Conservation (phyloP, 352 stramenopile species). For the Globisporangium cylindrosporum region DNA sequence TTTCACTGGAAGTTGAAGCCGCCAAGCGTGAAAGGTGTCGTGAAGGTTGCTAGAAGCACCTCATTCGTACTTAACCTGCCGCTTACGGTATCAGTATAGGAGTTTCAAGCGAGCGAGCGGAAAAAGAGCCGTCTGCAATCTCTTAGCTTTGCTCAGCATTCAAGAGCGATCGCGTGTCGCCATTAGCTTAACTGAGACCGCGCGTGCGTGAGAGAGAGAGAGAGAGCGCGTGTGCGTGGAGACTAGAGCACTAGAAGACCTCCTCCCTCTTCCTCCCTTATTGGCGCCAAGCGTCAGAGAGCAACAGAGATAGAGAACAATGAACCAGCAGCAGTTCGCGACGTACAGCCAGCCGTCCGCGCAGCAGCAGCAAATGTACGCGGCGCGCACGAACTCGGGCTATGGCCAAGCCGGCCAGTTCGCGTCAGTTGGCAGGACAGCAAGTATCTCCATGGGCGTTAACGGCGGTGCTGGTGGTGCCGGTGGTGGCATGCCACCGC, state of each 20-base stretch:
- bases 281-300: background rate
- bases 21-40: background rate
- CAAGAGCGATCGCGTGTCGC: background rate
- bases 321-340: constrained; percentile 60
- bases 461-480: background rate
- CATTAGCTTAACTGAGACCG: background rate
- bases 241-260: background rate
- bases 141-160: background rate
- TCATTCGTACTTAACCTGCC: background rate
- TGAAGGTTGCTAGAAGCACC: background rate
- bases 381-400: constrained; percentile 31
- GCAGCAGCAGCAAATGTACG: constrained; percentile 49
- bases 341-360: constrained; percentile 34
- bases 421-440: constrained; percentile 30
- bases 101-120: background rate
- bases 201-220: background rate
- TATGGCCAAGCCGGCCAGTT: constrained; percentile 30
- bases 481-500: constrained; percentile 6
- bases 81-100: background rate
- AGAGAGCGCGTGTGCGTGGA: background rate
- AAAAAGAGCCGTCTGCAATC: background rate
- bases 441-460: constrained; percentile 14
- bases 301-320: constrained; percentile 9
- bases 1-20: background rate
- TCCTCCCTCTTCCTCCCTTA: background rate